Base-by-base conservation (phyloP, 805 yeast species). In the Candida hungchunana region DNA sequence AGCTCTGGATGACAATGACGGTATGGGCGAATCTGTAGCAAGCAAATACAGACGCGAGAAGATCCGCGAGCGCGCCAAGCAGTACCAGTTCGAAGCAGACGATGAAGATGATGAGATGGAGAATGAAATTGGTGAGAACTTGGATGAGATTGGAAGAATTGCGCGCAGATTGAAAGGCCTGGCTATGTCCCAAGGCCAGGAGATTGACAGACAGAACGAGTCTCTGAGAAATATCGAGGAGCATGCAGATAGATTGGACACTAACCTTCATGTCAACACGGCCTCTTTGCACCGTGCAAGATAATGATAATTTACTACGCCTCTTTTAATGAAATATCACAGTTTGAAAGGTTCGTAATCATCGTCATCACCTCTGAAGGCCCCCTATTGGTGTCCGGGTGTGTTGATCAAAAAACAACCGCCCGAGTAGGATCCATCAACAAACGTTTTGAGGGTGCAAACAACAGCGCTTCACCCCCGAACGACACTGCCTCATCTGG, bases 51-150 rank as follows among this genome's bases (percentile, higher is more conserved):
- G 63, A 34, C 60, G 64, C 29, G 61, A 64, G 27, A 58, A 57
- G 32, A 53, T 55, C 22, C 39, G 61, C 33, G 51, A 67, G 13
- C 79, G 77, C 25, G 82, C 94, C 2, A 65, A 75, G 39, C 65
- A 77, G 46, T 88, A 82, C 60, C 85, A 84, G 51, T 84, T 86
- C 50, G 96, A 87, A 55, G 83, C 82, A 32, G 97, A 90, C 60
- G 78, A 79, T 32, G 97, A 90, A 57, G 97, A 93, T 59, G 95
- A 88, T 51, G 93, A 80, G 48, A 75, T 87, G 75, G 97, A 90
- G 56, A 75, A 81, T 44, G 96, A 89, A 59, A 76, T 88, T 48
- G 89, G 88, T 36, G 64, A 73, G 44, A 93, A 93, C 53, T 66
- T 90, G 59, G 89, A 84, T 50, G 86, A 82, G 56, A 82, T 93